Conservation (phyloP, 1,139 yeast species). For the Suhomyces maxii region DNA sequence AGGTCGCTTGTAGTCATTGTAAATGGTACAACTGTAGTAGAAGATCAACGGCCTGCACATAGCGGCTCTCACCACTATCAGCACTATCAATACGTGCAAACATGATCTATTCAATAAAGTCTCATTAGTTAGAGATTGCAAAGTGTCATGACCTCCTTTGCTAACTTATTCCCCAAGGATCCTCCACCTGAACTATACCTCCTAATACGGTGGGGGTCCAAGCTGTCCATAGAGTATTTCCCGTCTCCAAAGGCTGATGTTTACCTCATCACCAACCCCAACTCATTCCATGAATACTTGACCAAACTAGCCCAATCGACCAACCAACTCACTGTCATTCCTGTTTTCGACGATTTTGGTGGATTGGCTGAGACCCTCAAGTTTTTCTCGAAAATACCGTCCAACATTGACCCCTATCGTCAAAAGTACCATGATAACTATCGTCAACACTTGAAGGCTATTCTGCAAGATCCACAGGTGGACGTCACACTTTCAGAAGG, state of each 20-base stretch:
- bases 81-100: too few species aligned
- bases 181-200: background rate
- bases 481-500: constrained; percentile 12
- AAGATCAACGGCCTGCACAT: too few species aligned
- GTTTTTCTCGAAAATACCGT: constrained; percentile 11
- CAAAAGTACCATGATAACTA: background rate
- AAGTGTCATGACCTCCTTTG: background rate
- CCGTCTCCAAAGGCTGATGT: constrained; percentile 14
- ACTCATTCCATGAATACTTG: constrained; percentile 22
- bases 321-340: constrained; percentile 13
- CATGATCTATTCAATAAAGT: too few species aligned
- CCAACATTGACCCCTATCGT: background rate
- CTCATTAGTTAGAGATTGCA: too few species aligned
- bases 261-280: constrained; percentile 24
- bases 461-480: constrained; percentile 5
- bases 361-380: constrained; percentile 17
- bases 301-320: constrained; percentile 13
- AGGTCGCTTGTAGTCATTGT: too few species aligned
- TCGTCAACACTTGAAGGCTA: constrained; percentile 6
- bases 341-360: constrained; percentile 15
- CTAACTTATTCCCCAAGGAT: background rate
- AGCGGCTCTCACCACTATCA: too few species aligned
- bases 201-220: constrained; percentile 7
- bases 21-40: too few species aligned
- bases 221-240: constrained; percentile 4